Conservation (phyloP, 2,329 filamentous ascomycete species). For the Aaosphaeria arxii region DNA sequence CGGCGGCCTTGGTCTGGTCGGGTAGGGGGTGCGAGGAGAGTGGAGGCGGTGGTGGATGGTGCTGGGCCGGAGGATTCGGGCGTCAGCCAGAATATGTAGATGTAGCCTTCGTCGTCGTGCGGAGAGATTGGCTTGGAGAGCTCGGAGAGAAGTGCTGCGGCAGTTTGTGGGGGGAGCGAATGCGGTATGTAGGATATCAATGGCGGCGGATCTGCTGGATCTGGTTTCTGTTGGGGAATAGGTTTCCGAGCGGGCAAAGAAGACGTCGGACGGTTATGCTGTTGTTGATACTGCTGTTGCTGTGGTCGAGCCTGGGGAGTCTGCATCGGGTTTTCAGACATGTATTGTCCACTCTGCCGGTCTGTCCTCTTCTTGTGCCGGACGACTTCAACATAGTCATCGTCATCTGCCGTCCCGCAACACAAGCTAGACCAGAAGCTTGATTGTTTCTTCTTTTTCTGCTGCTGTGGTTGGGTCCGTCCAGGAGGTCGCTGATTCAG, state of each 20-base stretch:
- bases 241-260: constrained; percentile 18
- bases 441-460: constrained; percentile 23
- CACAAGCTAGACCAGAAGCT: constrained; percentile 44
- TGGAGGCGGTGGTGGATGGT: constrained; percentile 45
- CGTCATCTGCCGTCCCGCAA: constrained; percentile 33
- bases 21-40: constrained; percentile 54
- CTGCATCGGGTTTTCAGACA: constrained; percentile 1
- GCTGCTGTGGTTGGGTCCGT: constrained; percentile 14
- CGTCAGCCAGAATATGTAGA: constrained; percentile 98
- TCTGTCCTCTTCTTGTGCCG: constrained; percentile 37
- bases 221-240: background rate
- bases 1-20: constrained; percentile 21
- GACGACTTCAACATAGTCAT: constrained; percentile 43
- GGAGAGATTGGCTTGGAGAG: constrained; percentile 71
- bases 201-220: constrained; percentile 15
- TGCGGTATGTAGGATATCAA: constrained; percentile 68
- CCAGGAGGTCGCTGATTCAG: constrained; percentile 23
- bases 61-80: constrained; percentile 55
- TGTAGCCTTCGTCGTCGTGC: constrained; percentile 77
- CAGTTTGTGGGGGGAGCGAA: constrained; percentile 62
- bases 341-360: constrained; percentile 3
- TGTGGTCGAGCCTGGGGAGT: constrained; percentile 2
- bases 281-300: constrained; percentile 3
- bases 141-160: constrained; percentile 71
- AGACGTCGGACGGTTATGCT: background rate